Evolutionary conservation across 2,329 filamentous ascomycete species (phyloP), one percentile per base, ranked within the genome.

Genomic region (Stylonectria norvegica): DNA sequence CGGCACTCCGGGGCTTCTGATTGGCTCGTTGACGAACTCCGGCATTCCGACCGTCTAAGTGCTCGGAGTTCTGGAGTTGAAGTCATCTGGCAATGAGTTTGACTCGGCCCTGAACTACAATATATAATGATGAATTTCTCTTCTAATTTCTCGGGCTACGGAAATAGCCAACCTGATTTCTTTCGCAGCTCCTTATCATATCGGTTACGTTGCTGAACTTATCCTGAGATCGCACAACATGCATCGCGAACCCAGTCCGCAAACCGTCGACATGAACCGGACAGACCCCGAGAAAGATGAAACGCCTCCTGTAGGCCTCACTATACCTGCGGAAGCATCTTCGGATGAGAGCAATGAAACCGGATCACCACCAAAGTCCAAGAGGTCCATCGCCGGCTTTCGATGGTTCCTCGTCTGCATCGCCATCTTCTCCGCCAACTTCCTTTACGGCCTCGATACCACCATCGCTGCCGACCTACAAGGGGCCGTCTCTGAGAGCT

Each of bases 401-500:
- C 42, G 44, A 20, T 55, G 52, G 52, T 47, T 50, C 23, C 40
- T 52, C 14, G 45, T 53, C 1, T 48, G 43, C 20, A 10, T 49
- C 12, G 40, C 42, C 35, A 47, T 52, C 31, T 54, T 49, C 29
- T 48, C 47, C 3, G 34, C 46, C 20, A 50, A 44, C 34, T 47
- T 53, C 28, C 47, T 53, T 36, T 53, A 50, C 37, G 49, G 47
- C 2, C 49, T 53, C 20, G 49, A 53, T 19, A 52, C 41, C 3
- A 52, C 47, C 10, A 50, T 52, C 14, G 47, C 42, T 1, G 49
- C 47, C 2, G 48, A 50, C 11, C 46, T 52, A 17, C 45, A 49
- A 23, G 45, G 38, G 15, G 40, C 49, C 2, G 43, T 54, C 2
- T 48, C 47, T 4, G 40, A 47, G 20, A 42, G 23, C 10, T 50